Percentiles rank a stretch among this genome's conserved stretches.
phyloP scores from a whole-genome alignment of 257 asterid species.

The Cinchona pubescens region DNA sequence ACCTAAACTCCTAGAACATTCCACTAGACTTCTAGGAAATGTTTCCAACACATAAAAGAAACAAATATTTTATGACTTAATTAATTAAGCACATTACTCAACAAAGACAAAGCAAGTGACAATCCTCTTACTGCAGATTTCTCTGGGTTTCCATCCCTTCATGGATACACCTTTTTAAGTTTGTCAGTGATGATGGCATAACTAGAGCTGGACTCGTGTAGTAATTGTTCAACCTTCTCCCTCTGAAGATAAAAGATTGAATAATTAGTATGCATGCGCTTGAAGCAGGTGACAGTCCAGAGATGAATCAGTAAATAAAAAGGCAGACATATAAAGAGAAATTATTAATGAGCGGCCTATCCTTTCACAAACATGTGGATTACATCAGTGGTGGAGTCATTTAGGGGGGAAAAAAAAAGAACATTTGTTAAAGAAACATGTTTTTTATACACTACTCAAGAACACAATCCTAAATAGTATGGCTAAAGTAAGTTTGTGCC shows the following conservation, averaged over 20 bases:
- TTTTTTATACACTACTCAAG: too few relatives aligned
- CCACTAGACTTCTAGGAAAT: too few relatives aligned
- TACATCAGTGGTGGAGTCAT: slow-evolving; percentile 1
- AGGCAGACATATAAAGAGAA: slow-evolving; percentile 5
- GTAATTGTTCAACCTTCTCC: slow-evolving; percentile 80
- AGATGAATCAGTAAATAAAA: too few relatives aligned
- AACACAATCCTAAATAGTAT: background rate
- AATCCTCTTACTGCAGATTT: slow-evolving; percentile 84
- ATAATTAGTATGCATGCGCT: too few relatives aligned
- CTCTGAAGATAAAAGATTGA: slow-evolving; percentile 44
- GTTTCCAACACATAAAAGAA: too few relatives aligned
- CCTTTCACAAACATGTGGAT: background rate
- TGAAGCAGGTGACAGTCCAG: too few relatives aligned
- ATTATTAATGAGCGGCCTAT: background rate
- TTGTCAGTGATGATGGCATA: slow-evolving; percentile 68
- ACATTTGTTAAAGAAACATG: too few relatives aligned
- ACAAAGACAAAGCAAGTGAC: slow-evolving; percentile 90
- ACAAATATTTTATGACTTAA: too few relatives aligned
- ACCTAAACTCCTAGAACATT: too few relatives aligned
- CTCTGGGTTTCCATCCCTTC: slow-evolving; percentile 89
- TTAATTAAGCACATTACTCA: too few relatives aligned
- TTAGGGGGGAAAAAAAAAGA: background rate
- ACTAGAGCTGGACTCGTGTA: slow-evolving; percentile 57
- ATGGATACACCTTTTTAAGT: slow-evolving; percentile 77
- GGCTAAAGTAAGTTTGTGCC: background rate